phyloP scores from a whole-genome alignment of 75 land plant species.

The Picea glauca region DNA sequence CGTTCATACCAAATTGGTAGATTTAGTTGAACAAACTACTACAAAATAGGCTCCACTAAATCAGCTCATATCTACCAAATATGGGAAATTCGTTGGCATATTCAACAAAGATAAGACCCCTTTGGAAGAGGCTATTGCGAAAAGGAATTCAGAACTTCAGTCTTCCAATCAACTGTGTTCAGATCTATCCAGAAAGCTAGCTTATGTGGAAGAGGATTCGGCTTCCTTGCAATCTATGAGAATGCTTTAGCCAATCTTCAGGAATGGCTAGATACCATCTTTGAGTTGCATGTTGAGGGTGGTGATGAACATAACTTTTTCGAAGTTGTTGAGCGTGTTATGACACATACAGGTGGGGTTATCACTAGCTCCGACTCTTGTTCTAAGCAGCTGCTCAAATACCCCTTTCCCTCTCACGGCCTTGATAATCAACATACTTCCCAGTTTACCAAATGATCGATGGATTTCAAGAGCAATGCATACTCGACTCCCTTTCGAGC shows the following conservation, averaged over 20 bases:
- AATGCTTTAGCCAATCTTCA: constrained; percentile 38
- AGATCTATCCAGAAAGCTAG: constrained; percentile 20
- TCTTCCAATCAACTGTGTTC: constrained; percentile 22
- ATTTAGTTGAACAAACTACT: no score
- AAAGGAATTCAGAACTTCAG: constrained; percentile 15
- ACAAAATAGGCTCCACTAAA: no score
- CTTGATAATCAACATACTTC: constrained; percentile 10
- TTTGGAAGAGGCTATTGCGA: no score
- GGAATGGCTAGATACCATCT: constrained; percentile 36
- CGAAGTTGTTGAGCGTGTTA: constrained; percentile 27
- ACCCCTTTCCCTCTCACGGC: constrained; percentile 14
- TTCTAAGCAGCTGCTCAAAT: constrained; percentile 12
- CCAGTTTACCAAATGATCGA: constrained; percentile 12
- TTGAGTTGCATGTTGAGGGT: no score
- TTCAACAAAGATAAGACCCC: no score
- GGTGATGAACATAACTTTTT: constrained; percentile 30
- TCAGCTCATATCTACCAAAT: no score
- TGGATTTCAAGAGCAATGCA: no score
- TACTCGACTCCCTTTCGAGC: no score
- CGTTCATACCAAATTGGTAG: no score
- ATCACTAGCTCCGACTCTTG: constrained; percentile 17
- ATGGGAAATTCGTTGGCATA: no score
- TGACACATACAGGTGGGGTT: constrained; percentile 27
- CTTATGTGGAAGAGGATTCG: constrained; percentile 25
- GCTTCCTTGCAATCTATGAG: constrained; percentile 14